Base-by-base conservation (phyloP, 371 early-diverging fungal genomes). In the Mucor irregularis region DNA sequence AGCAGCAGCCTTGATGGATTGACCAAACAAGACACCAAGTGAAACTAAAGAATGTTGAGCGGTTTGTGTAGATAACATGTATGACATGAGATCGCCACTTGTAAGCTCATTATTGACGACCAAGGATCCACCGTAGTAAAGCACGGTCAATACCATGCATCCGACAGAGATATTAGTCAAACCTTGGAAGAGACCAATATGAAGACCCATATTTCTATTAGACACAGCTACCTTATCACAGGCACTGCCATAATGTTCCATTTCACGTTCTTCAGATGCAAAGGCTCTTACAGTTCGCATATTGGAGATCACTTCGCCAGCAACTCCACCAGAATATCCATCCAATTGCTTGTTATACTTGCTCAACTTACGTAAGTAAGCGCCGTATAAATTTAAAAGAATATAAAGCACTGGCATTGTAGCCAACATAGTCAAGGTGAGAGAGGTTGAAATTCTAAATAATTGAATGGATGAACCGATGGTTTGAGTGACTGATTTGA, bases 171-270 rank as follows among this genome's bases (percentile, higher is more conserved):
- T 58, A 58, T 86, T 86, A 3, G 90, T 89, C 56, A 91, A 48
- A 0, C 84, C 88, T 76, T 89, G 91, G 67, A 92, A 92, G 4
- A 86, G 51, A 7, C 91, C 93, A 65, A 91, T 87, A 58, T 92
- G 91, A 40, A 88, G 66, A 3, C 91, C 93, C 42, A 91, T 76
- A 2, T 70, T 47, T 24, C 59, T 66, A 50, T 80, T 84, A 7
- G 76, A 28, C 0, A 52, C 49, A 4, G 84, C 68, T 5, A 83
- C 78, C 11, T 64, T 57, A 3, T 39, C 49, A 22, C 83, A 80
- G 5, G 84, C 81, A 6, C 68, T 58, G 16, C 65, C 56, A 53
- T 88, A 90, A 51, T 78, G 71, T n/a, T 68, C 73, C 56, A 81
- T 64, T 56, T 91, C 92, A 14, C 75, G 71, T 37, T 69, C 69